These are phyloP conservation scores for Proliferodiscus dingleyae DNA, from an alignment of 2,329 filamentous ascomycete genomes.

Conservation along the genomic window DNA sequence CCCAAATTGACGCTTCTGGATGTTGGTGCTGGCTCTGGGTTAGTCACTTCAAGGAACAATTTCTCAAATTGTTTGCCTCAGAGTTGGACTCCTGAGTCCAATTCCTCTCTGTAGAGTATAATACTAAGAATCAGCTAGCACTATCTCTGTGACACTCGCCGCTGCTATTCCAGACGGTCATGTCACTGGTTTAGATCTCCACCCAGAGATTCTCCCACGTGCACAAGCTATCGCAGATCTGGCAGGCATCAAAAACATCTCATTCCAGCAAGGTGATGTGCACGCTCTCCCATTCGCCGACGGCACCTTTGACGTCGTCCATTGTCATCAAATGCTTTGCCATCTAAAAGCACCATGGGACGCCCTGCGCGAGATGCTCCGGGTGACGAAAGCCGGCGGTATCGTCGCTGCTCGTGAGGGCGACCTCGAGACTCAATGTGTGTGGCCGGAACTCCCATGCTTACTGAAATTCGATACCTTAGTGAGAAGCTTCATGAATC, in stretches of 20 bases:
- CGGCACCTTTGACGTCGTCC: conserved; percentile 52
- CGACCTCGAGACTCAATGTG: conserved; percentile 31
- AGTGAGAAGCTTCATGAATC: too few relatives aligned
- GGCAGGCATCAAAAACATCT: conserved; percentile 21
- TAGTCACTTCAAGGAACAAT: too few relatives aligned
- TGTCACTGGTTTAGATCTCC: conserved; percentile 38
- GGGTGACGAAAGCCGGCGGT: conserved; percentile 48
- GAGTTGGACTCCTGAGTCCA: conserved; percentile 22
- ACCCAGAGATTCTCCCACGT: conserved; percentile 12
- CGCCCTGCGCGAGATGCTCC: conserved; percentile 49
- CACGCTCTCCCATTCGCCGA: conserved; percentile 38
- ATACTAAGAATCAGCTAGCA: conserved; percentile 14
- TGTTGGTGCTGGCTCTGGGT: conserved; percentile 44
- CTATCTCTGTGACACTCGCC: conserved; percentile 42
- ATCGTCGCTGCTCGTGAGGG: conserved; percentile 44
- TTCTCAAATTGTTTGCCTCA: too few relatives aligned
- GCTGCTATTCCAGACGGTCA: conserved; percentile 36
- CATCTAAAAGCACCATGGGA: conserved; percentile 48
- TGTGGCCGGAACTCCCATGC: conserved; percentile 30
- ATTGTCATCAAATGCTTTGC: conserved; percentile 53
- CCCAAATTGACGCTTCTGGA: conserved; percentile 35
- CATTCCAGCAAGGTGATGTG: conserved; percentile 22
- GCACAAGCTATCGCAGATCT: conserved; percentile 16
- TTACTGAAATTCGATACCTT: too few relatives aligned
- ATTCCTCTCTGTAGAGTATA: too few relatives aligned